phyloP scores from a whole-genome alignment of 106 monocot species.

The Allium sativum region DNA sequence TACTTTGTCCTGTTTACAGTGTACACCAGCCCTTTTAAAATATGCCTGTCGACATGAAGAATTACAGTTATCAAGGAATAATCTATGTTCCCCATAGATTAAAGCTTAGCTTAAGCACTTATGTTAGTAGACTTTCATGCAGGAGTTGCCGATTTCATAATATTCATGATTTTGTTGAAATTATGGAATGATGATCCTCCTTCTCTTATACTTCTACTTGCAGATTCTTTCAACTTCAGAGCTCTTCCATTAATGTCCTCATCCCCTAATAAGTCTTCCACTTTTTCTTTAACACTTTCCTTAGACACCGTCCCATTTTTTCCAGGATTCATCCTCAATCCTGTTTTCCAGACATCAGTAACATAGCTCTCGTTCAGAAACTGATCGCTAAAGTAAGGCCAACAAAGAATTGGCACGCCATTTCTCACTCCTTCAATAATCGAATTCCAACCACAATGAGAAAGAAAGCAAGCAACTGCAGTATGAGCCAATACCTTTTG shows the following conservation, averaged over 20 bases:
- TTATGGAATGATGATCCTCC: constrained; percentile 32
- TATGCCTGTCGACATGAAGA: no score
- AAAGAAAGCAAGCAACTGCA: constrained; percentile 18
- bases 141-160: constrained; percentile 8
- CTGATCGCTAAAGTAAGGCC: constrained; percentile 30
- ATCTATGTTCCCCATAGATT: no score
- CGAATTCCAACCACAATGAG: constrained; percentile 28
- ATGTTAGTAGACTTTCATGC: no score
- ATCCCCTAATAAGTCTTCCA: constrained; percentile 20
- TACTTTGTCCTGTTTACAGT: no score
- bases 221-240: constrained; percentile 16
- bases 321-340: constrained; percentile 1
- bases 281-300: constrained; percentile 21
- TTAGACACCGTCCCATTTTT: constrained; percentile 9
- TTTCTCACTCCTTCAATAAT: constrained; percentile 20
- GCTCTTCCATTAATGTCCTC: constrained; percentile 22
- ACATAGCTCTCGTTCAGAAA: constrained; percentile 25
- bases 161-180: constrained; percentile 3
- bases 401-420: constrained; percentile 27
- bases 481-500: constrained; percentile 22
- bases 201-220: constrained; percentile 8
- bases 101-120: no score
- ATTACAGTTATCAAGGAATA: no score
- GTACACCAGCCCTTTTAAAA: no score
- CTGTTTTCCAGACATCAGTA: constrained; percentile 18